phyloP scores from a whole-genome alignment of 1,284 basidiomycete genomes.

The Rhodotorula sp. region DNA sequence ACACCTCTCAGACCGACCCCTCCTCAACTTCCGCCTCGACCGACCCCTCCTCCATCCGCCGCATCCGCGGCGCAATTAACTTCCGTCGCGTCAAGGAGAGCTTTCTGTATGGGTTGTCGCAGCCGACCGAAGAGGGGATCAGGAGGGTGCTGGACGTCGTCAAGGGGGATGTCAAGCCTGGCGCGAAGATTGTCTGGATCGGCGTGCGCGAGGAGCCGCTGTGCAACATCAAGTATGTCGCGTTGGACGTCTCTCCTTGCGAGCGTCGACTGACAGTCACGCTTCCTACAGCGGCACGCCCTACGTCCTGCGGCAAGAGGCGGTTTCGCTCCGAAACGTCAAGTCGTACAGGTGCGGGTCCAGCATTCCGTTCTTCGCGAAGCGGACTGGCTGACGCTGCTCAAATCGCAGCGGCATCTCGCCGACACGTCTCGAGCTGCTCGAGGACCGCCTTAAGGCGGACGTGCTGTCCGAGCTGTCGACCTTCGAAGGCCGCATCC shows the following conservation, averaged over 20 bases:
- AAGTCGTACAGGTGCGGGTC: conserved; percentile 45
- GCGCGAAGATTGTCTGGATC: conserved; percentile 71
- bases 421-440: conserved; percentile 74
- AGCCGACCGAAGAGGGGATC: conserved; percentile 89
- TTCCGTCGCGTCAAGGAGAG: conserved; percentile 81
- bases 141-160: conserved; percentile 65
- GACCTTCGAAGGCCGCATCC: conserved; percentile 77
- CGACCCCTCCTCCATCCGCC: neutral
- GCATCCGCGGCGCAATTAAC: conserved; percentile 84
- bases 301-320: conserved; percentile 52
- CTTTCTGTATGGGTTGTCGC: conserved; percentile 83
- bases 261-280: neutral
- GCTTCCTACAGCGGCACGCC: conserved; percentile 42
- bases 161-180: conserved; percentile 60
- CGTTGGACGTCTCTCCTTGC: no score
- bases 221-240: conserved; percentile 79
- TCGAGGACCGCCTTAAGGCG: conserved; percentile 87
- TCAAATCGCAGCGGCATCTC: conserved; percentile 78
- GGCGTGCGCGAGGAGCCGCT: conserved; percentile 81
- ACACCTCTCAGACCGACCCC: conserved; percentile 24
- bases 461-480: conserved; percentile 83
- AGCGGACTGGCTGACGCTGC: neutral
- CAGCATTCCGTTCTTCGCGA: neutral
- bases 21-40: no score
- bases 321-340: conserved; percentile 49